Evolutionary conservation across 257 asterid genomes (phyloP).

Genomic region (Solanum bulbocastanum): DNA sequence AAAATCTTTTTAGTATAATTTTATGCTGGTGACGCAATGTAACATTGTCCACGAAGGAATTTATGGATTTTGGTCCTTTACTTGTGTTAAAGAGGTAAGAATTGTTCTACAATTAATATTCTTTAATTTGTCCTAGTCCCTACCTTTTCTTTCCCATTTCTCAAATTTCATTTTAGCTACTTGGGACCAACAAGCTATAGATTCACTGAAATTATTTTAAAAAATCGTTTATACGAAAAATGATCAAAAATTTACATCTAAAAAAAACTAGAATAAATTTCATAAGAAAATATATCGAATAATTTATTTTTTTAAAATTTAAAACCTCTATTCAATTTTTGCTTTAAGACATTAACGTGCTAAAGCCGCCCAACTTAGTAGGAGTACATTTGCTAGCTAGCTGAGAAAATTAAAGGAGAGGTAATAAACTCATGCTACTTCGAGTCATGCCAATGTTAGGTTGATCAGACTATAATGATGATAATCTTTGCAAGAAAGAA

Average conservation of each 20-base stretch:
- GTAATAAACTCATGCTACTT: neutral
- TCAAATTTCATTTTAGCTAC: neutral
- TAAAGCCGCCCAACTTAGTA: neutral
- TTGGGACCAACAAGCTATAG: neutral
- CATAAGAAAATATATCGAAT: neutral
- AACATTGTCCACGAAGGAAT: constrained; percentile 17
- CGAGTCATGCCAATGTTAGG: neutral
- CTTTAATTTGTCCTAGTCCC: neutral
- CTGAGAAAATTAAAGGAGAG: neutral
- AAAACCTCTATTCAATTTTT: neutral
- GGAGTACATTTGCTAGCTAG: neutral
- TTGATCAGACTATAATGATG: neutral
- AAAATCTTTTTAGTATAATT: neutral
- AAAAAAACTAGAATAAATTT: neutral
- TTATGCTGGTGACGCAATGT: constrained; percentile 9
- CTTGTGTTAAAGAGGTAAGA: constrained; percentile 20
- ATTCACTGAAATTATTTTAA: too few relatives aligned
- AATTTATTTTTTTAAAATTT: neutral
- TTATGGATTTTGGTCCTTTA: neutral
- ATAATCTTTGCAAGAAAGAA: neutral
- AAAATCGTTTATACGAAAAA: neutral
- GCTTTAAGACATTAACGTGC: neutral
- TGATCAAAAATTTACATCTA: neutral
- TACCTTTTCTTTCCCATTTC: neutral
- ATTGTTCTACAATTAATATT: neutral